Conservation (phyloP, 1,139 yeast species). For the Zygoascus hellenicus region DNA sequence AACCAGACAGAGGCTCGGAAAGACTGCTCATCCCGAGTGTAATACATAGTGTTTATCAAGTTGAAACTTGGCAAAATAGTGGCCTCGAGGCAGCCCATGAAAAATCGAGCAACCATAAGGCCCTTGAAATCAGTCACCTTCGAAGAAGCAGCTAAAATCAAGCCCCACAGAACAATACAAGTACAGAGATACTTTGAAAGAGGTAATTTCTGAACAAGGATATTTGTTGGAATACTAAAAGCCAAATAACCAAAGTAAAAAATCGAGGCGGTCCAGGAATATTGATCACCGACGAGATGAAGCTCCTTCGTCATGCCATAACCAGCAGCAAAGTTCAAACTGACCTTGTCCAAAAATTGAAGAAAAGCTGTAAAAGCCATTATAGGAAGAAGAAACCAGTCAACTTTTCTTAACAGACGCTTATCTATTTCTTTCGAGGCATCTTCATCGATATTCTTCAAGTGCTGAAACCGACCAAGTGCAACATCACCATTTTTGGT, state of each 20-base stretch:
- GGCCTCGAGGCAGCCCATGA: slow-evolving; percentile 43
- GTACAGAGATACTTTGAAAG: slow-evolving; percentile 46
- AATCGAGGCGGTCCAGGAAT: slow-evolving; percentile 34
- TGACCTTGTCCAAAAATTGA: slow-evolving; percentile 52
- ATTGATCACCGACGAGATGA: slow-evolving; percentile 25
- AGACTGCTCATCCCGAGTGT: slow-evolving; percentile 60
- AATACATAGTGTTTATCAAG: slow-evolving; percentile 43
- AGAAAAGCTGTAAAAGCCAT: slow-evolving; percentile 38
- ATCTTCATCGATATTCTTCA: too few species aligned
- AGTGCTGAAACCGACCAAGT: too few species aligned
- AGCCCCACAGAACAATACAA: slow-evolving; percentile 48
- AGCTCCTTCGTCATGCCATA: slow-evolving; percentile 42
- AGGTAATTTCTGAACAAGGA: slow-evolving; percentile 48
- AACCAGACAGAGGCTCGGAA: slow-evolving; percentile 52
- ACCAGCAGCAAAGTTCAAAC: slow-evolving; percentile 40
- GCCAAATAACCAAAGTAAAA: slow-evolving; percentile 49
- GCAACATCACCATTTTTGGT: too few species aligned
- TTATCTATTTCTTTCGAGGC: too few species aligned
- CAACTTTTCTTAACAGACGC: slow-evolving; percentile 41
- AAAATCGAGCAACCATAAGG: slow-evolving; percentile 39
- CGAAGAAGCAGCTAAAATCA: slow-evolving; percentile 42
- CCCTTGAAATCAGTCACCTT: slow-evolving; percentile 44
- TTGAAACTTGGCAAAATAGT: slow-evolving; percentile 38
- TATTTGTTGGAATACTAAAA: slow-evolving; percentile 40
- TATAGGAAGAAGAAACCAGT: slow-evolving; percentile 46